Evolutionary conservation across 2,329 filamentous ascomycete species (phyloP).

Genomic region (Neoscytalidium dimidiatum): DNA sequence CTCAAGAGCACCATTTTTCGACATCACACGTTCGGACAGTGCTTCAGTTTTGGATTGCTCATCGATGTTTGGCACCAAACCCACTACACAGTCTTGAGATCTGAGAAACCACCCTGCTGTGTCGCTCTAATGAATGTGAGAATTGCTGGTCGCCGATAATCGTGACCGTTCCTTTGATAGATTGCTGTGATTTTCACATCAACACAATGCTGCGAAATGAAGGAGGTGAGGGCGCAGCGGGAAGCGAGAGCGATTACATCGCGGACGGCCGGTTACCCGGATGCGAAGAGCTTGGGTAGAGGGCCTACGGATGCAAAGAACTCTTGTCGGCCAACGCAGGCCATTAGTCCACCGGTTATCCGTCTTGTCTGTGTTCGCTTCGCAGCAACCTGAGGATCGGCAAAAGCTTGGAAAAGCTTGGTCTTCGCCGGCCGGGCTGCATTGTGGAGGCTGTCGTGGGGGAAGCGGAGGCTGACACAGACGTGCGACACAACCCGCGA

Average conservation of each 20-base stretch:
- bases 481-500: constrained; percentile 18
- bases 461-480: constrained; percentile 15
- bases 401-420: constrained; percentile 14
- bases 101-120: background rate
- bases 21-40: background rate
- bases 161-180: background rate
- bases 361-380: background rate
- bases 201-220: background rate
- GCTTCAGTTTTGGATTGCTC: background rate
- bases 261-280: background rate
- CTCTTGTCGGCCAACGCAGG: background rate
- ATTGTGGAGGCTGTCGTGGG: constrained; percentile 1
- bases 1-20: background rate
- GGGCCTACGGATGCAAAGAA: background rate
- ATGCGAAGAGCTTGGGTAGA: background rate
- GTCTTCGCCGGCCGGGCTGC: background rate
- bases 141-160: background rate
- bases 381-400: background rate
- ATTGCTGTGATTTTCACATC: background rate
- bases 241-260: background rate
- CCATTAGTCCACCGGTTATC: background rate
- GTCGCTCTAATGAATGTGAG: background rate
- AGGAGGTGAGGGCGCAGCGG: background rate
- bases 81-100: background rate
- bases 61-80: background rate